These are phyloP conservation scores for Coleophoma eucalyptorum DNA, from an alignment of 2,329 filamentous ascomycete genomes.

Conservation along the genomic window DNA sequence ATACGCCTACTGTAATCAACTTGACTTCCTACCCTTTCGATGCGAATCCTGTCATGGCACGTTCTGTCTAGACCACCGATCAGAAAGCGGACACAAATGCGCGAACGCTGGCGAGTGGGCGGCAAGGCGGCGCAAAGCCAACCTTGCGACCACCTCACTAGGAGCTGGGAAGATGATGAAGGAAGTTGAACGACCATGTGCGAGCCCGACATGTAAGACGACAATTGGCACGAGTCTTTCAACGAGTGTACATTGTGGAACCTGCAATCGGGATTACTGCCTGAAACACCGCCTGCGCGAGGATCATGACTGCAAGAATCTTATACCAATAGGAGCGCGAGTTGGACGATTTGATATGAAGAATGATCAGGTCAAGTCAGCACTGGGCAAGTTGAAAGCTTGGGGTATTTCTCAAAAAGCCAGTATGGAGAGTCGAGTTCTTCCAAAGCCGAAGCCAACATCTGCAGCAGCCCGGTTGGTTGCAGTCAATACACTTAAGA, in stretches of 20 bases:
- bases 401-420: constrained; percentile 78
- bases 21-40: constrained; percentile 93
- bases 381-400: constrained; percentile 71
- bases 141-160: constrained; percentile 48
- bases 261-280: constrained; percentile 72
- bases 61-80: constrained; percentile 92
- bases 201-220: constrained; percentile 63
- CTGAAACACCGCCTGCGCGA: constrained; percentile 72
- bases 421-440: constrained; percentile 37
- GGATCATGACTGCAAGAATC: constrained; percentile 80
- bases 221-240: constrained; percentile 63
- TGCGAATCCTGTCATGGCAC: constrained; percentile 85
- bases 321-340: constrained; percentile 56
- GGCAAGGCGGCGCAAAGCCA: constrained; percentile 48
- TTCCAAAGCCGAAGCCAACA: constrained; percentile 61
- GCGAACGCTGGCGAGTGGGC: constrained; percentile 59
- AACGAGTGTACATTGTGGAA: constrained; percentile 67
- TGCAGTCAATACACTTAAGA: constrained; percentile 76
- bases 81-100: constrained; percentile 76
- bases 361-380: constrained; percentile 64
- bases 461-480: constrained; percentile 61
- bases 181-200: constrained; percentile 65
- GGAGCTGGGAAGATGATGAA: constrained; percentile 50
- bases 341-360: constrained; percentile 39
- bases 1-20: constrained; percentile 84